Conservation (phyloP, 2,329 filamentous ascomycete genomes). For the Arachnomyces sp. region DNA sequence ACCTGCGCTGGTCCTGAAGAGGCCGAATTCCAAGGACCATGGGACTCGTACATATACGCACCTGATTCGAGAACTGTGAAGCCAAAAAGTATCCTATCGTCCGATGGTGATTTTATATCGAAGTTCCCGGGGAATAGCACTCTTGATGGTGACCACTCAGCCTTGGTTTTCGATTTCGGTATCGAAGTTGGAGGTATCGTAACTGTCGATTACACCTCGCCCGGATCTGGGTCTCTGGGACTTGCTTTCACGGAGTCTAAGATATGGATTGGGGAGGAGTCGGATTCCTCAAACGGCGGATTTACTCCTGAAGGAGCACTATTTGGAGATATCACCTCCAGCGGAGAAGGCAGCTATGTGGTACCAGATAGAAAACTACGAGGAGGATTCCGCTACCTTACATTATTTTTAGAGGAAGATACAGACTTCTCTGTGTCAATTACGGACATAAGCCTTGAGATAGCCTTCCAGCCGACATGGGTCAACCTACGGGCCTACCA, state of each 20-base stretch:
- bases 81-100: conserved; percentile 38
- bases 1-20: conserved; percentile 43
- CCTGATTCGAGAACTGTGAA: conserved; percentile 44
- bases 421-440: conserved; percentile 28
- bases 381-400: conserved; percentile 40
- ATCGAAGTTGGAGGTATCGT: conserved; percentile 50
- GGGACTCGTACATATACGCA: conserved; percentile 52
- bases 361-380: conserved; percentile 34
- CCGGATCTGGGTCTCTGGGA: conserved; percentile 32
- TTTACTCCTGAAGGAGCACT: conserved; percentile 37
- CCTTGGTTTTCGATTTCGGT: conserved; percentile 52
- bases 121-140: conserved; percentile 21
- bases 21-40: conserved; percentile 47
- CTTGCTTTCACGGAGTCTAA: conserved; percentile 43
- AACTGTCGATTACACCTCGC: conserved; percentile 42
- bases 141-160: conserved; percentile 41
- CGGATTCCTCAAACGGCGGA: conserved; percentile 42
- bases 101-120: conserved; percentile 24
- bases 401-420: conserved; percentile 28
- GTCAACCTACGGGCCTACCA: conserved; percentile 45
- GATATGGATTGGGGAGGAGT: conserved; percentile 40
- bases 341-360: conserved; percentile 27
- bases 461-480: conserved; percentile 45
- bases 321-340: conserved; percentile 26
- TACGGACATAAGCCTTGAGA: conserved; percentile 33